Base-by-base conservation (phyloP, 768 basidiomycete genomes). In the Termitomyces sp. region DNA sequence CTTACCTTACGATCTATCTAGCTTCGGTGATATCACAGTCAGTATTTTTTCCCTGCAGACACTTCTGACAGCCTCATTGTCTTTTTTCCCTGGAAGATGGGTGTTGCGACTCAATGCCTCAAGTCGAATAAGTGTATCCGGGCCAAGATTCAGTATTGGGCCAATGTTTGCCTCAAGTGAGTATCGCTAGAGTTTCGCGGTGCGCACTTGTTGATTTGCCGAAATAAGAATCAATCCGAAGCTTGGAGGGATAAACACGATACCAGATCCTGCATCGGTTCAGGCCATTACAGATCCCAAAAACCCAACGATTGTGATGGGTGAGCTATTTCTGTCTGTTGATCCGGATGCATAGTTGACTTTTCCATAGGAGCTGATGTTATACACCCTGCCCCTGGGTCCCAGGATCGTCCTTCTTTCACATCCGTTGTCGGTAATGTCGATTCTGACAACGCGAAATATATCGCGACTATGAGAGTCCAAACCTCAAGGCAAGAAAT, bases 101-200 rank as follows among this genome's bases (percentile, higher is more conserved):
- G 91, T 43, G 86, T 93, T 9, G 83, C 89, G 0, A 93, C 92
- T 0, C 92, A 93, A 58, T 93, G 92, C 68, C 61, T 93, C 57
- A 89, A 88, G 71, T 75, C 79, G 2, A 67, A 60, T 6, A 90
- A 91, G 61, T 87, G 87, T 66, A 73, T 67, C 53, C 70, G 81
- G 0, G 91, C 88, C 0, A 91, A 86, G 56, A 68, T 78, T 0
- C 92, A 93, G 61, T 94, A 91, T 60, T 93, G 81, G 68, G 89
- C 89, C 0, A 94, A 93, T 61, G 87, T 93, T 0, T 84, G 84
- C 66, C 69, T 93, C 12, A 93, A 93, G 91, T 91, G 62, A 52
- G 85, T 72, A 8, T 14, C 43, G 18, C 23, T 46, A 4, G 30
- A 26, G 9, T 14, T 50, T 50, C 8, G 50, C 28, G 44, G 20